Evolutionary conservation across 2,329 filamentous ascomycete genomes (phyloP), one percentile per base, ranked within the genome.

Genomic region (Colletotrichum lini): DNA sequence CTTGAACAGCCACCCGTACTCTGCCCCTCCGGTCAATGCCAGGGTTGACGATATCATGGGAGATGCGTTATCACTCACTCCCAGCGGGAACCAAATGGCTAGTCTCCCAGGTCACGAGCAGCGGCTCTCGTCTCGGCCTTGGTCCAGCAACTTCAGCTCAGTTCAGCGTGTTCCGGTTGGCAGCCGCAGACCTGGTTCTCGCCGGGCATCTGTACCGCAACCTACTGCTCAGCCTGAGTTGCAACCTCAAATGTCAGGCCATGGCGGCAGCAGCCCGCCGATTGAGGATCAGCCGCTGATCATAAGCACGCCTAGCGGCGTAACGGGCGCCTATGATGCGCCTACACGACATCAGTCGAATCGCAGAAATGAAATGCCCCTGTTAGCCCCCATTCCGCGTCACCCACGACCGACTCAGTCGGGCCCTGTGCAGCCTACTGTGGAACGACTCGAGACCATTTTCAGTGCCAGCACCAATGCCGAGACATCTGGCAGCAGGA

Each of bases 241-340:
- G n/a, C 72, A 62, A n/a, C 53, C 45, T 10, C 58, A 58, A 30
- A 53, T 64, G 44, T 21, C 70, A 53, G 70, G 71, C 45, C 73
- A 76, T 2, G 72, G 74, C 40, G 58, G 72, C 57, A 71, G 73
- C 64, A 71, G 73, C 64, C 64, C 75, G 30, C 62, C 77, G 6
- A 72, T 73, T 4, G 80, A 86, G 35, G 87, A 90, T 47, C 85
- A 86, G 64, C 88, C 89, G 4, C 81, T 90, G 35, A 90, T 90
- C 65, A 90, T 91, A 77, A 90, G 88, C 78, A 90, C 89, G 4
- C 88, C 88, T 1, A 84, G 80, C 12, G 89, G 89, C 18, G 83
- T 90, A 10, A 80, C 83, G 0, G 88, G 88, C 3, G 87, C 85
- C 1, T 88, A 85, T 73, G 88, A 90, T 67, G 75, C 80, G 2